phyloP scores from a whole-genome alignment of 108 stramenopile species.

The Nitzschia inconspicua region DNA sequence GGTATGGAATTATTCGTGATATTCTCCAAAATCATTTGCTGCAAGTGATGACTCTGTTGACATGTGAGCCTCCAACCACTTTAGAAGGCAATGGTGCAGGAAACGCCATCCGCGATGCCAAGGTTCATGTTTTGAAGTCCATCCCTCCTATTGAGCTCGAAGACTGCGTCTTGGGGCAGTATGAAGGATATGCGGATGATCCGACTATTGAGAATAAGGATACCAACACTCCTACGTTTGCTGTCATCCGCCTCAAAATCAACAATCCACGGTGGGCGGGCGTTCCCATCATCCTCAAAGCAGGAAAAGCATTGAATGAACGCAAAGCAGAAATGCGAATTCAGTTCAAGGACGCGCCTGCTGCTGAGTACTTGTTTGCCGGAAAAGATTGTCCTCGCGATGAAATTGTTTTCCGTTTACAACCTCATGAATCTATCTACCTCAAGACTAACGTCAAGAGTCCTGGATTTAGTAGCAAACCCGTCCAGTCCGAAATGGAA shows the following conservation, averaged over 20 bases:
- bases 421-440: constrained; percentile 92
- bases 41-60: constrained; percentile 85
- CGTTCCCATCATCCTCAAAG: constrained; percentile 97
- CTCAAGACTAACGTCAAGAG: constrained; percentile 96
- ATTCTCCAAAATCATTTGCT: constrained; percentile 89
- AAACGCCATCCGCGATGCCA: constrained; percentile 90
- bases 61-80: constrained; percentile 77
- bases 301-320: constrained; percentile 95
- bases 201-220: constrained; percentile 85
- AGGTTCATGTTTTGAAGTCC: constrained; percentile 88
- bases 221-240: constrained; percentile 92
- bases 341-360: constrained; percentile 90
- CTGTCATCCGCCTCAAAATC: constrained; percentile 76
- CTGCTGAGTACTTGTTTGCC: constrained; percentile 54
- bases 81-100: constrained; percentile 64
- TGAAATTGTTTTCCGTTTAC: constrained; percentile 92
- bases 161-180: constrained; percentile 93
- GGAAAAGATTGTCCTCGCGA: constrained; percentile 73
- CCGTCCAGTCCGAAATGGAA: constrained; percentile 90
- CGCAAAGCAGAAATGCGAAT: constrained; percentile 95
- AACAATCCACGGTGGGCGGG: constrained; percentile 96
- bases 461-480: constrained; percentile 81
- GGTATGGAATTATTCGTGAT: constrained; percentile 92
- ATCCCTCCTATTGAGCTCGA: constrained; percentile 74
- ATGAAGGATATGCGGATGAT: constrained; percentile 89